Evolutionary conservation across 139 green algal species (phyloP), one percentile per base, ranked within the genome.

Genomic region (Yamagishiella unicocca): DNA sequence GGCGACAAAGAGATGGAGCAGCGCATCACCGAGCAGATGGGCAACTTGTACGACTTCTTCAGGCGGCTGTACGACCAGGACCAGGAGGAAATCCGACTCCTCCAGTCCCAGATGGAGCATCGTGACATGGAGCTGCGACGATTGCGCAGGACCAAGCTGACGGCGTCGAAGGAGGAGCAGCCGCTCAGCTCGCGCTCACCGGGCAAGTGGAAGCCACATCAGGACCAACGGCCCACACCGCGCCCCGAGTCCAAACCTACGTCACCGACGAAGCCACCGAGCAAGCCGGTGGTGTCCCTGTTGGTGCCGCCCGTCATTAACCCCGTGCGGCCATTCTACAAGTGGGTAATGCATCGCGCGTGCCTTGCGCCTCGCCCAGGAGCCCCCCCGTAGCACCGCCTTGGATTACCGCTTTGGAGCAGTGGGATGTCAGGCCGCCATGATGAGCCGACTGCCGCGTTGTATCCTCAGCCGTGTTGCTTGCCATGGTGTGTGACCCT

Each of bases 31-130:
- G 66, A 78, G 9, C 64, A 90, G 58, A 88, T 90, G 64, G 38
- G 33, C 31, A 71, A 85, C n/a, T 80, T 93, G 64, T 89, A 91
- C 14, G 79, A 88, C 2, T 91, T 91, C 68, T 91, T 93, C 66
- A 82, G 82, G 14, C 29, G 24, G 43, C 68, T 93, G 43, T 89
- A 90, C 58, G 73, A 90, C 12, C 72, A 91, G 55, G 88, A 93
- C 67, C 84, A 91, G 72, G 54, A 75, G 2, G 72, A 80, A 25
- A 80, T 80, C 72, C 42, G 72, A 3, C 37, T 1, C 4, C 76
- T 93, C 58, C 75, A 93, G 50, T 68, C 82, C 22, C 25, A 88
- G 66, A 33, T 89, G 58, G 72, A 45, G 31, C 37, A 45, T 7
- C 88, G 76, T n/a, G 77, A 90, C 9, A 38, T 37, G 43, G 87